A percentile compares a stretch with the other conserved stretches of the same genome.
Evolutionary conservation across 164 flowering plant species (phyloP).

Genomic region (Vitis riparia): DNA sequence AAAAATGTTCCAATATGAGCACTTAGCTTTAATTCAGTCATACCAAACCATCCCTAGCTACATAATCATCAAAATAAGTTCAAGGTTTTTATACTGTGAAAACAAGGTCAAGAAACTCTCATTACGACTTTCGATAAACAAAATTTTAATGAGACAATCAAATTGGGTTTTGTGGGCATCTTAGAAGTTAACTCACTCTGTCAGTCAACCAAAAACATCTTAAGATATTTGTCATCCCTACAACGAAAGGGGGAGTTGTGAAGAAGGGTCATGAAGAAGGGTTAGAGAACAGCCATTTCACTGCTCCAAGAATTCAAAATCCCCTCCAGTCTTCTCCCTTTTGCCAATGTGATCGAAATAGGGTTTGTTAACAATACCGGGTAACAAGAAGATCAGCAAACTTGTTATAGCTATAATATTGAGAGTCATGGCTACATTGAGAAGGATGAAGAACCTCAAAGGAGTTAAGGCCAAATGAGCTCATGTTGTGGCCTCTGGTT

Average conservation of each 20-base stretch:
- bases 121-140: too few species aligned
- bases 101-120: too few species aligned
- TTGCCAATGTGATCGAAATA: slow-evolving; percentile 13
- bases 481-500: slow-evolving; percentile 14
- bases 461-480: slow-evolving; percentile 16
- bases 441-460: slow-evolving; percentile 13
- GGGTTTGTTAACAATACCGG: slow-evolving; percentile 11
- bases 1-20: too few species aligned
- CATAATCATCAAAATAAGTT: too few species aligned
- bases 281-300: background rate
- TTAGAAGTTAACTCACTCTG: too few species aligned
- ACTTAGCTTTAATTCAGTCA: too few species aligned
- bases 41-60: too few species aligned
- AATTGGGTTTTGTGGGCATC: too few species aligned
- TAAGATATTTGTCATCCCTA: slow-evolving; percentile 4
- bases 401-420: slow-evolving; percentile 15
- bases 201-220: too few species aligned
- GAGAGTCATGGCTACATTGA: slow-evolving; percentile 12
- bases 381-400: slow-evolving; percentile 8
- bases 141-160: too few species aligned
- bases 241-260: slow-evolving; percentile 11
- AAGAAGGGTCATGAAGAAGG: slow-evolving; percentile 11
- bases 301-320: slow-evolving; percentile 8
- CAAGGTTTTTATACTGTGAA: too few species aligned
- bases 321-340: slow-evolving; percentile 14